Percentiles rank a stretch among this genome's conserved stretches.
These are phyloP conservation scores for Brassica rapa DNA, from an alignment of 345 rosid genomes.

Conservation along the genomic window DNA sequence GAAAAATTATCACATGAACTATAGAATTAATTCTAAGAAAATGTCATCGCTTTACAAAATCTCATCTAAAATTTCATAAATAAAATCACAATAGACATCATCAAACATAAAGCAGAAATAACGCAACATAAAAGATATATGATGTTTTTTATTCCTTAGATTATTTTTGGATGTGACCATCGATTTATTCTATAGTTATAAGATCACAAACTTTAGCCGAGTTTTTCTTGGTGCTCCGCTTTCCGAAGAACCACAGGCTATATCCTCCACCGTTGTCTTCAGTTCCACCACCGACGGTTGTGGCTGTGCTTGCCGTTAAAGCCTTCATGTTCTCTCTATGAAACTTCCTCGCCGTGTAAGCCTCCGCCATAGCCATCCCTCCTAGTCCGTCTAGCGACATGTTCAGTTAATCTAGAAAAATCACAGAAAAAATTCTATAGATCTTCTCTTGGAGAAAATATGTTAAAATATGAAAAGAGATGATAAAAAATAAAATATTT, in stretches of 20 bases:
- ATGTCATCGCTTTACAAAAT: not conserved
- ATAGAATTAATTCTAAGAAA: not conserved
- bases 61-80: not conserved
- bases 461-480: constrained; percentile 1
- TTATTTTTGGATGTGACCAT: not conserved
- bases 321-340: constrained; percentile 34
- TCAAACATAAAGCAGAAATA: constrained; percentile 6
- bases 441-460: not conserved
- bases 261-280: constrained; percentile 37
- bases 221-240: constrained; percentile 32
- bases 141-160: constrained; percentile 16
- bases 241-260: constrained; percentile 31
- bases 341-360: constrained; percentile 39
- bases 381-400: constrained; percentile 39
- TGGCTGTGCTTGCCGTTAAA: constrained; percentile 4
- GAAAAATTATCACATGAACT: not conserved
- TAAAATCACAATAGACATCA: not conserved
- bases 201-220: constrained; percentile 43
- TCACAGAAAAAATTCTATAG: not conserved
- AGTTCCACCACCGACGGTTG: constrained; percentile 12
- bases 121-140: not conserved
- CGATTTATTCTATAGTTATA: constrained; percentile 20
- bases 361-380: constrained; percentile 33
- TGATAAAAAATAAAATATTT: not conserved
- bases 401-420: constrained; percentile 15